Conservation (phyloP, 1,284 basidiomycete species). For the Rhizoctonia solani region DNA sequence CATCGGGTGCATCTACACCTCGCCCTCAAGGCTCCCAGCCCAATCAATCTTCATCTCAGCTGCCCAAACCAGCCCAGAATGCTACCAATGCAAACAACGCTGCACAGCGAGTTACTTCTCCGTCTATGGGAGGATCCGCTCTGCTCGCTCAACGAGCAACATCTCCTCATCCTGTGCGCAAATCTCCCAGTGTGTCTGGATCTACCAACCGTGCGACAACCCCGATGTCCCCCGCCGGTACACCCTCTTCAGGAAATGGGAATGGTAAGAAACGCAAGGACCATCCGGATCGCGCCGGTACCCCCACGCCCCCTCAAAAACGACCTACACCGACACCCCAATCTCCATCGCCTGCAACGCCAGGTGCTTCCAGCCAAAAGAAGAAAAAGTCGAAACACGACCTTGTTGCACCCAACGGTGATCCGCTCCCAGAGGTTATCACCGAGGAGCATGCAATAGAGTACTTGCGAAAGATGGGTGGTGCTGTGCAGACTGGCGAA, state of each 20-base stretch:
- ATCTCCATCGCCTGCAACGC: conserved; percentile 14
- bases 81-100: conserved; percentile 9
- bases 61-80: conserved; percentile 3
- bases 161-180: conserved; percentile 26
- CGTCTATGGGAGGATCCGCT: conserved; percentile 37
- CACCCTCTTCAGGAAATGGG: conserved; percentile 30
- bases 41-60: neutral
- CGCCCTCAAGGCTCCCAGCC: conserved; percentile 1
- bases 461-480: conserved; percentile 32
- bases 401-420: conserved; percentile 22
- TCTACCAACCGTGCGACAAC: conserved; percentile 29
- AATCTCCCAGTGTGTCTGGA: conserved; percentile 23
- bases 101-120: conserved; percentile 11
- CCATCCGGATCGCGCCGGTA: conserved; percentile 13
- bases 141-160: conserved; percentile 38
- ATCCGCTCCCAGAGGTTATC: conserved; percentile 20
- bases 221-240: neutral
- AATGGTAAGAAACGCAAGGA: conserved; percentile 36
- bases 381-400: conserved; percentile 33
- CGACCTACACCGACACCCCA: conserved; percentile 26
- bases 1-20: conserved; percentile 20
- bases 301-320: conserved; percentile 31
- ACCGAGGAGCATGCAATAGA: conserved; percentile 29
- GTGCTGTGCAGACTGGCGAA: conserved; percentile 25
- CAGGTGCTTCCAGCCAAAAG: conserved; percentile 19